A percentile compares a stretch with the other conserved stretches of the same genome.
Conservation (phyloP, 306 rosid genomes). For the Castanospermum australe region DNA sequence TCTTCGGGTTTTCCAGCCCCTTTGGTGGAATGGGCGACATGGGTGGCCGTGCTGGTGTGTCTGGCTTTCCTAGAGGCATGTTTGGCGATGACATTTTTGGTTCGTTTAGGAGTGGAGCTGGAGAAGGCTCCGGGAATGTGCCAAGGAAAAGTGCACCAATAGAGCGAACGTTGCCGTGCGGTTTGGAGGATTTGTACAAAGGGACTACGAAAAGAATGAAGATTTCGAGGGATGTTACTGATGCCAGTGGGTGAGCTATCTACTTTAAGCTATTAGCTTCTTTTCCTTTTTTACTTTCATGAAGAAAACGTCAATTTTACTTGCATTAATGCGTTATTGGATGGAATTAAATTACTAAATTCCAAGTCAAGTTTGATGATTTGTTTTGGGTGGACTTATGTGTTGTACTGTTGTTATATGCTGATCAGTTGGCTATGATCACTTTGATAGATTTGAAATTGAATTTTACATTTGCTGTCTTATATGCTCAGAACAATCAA, state of each 20-base stretch:
- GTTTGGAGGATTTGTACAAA: slow-evolving; percentile 82
- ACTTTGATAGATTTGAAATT: background rate
- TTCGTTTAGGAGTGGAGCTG: slow-evolving; percentile 50
- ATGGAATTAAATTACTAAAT: background rate
- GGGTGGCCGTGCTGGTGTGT: slow-evolving; percentile 65
- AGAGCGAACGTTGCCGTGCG: slow-evolving; percentile 66
- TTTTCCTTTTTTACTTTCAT: background rate
- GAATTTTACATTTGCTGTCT: background rate
- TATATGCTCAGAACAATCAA: background rate
- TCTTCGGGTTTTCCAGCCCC: slow-evolving; percentile 63
- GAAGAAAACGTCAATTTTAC: background rate
- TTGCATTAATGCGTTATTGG: background rate
- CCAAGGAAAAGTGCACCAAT: slow-evolving; percentile 67
- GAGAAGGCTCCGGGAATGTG: slow-evolving; percentile 49
- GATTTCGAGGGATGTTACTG: slow-evolving; percentile 84
- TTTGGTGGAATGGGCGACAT: slow-evolving; percentile 71
- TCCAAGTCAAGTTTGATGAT: background rate
- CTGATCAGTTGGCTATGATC: background rate
- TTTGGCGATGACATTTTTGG: slow-evolving; percentile 59
- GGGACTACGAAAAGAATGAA: slow-evolving; percentile 96
- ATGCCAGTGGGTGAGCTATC: slow-evolving; percentile 72
- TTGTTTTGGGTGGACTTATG: background rate
- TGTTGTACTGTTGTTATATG: background rate
- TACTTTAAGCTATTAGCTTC: background rate
- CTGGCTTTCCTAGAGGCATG: slow-evolving; percentile 53